phyloP scores from a whole-genome alignment of 495 filamentous ascomycete species.

The Tuber calosporum region DNA sequence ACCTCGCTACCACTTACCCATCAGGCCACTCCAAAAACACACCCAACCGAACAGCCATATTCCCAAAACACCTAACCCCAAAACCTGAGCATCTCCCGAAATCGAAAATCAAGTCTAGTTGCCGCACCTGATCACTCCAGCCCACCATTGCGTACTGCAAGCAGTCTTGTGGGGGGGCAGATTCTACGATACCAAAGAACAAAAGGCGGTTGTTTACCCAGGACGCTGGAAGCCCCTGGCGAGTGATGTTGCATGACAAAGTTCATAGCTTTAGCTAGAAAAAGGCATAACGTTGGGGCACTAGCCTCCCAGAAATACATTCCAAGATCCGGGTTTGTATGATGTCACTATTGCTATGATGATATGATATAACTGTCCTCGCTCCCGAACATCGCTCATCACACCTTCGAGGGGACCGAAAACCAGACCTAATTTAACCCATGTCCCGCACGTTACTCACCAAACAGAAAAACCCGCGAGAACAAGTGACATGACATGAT shows the following conservation, averaged over 20 bases:
- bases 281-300: not conserved
- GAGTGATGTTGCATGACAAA: not conserved
- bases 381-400: not conserved
- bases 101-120: too few relatives aligned
- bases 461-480: not conserved
- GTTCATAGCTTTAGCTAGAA: not conserved
- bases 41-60: too few relatives aligned
- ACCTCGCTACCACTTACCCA: too few relatives aligned
- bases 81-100: too few relatives aligned
- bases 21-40: too few relatives aligned
- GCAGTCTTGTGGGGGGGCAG: not conserved
- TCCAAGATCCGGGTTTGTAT: not conserved
- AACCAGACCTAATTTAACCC: not conserved
- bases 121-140: not conserved
- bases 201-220: not conserved
- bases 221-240: not conserved
- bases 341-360: not conserved
- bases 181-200: not conserved
- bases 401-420: not conserved
- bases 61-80: too few relatives aligned
- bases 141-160: not conserved
- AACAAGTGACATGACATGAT: not conserved
- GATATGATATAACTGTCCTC: not conserved
- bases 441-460: not conserved
- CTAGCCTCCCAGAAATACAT: not conserved